Evolutionary conservation across 805 yeast genomes (phyloP), one percentile per base, ranked within the genome.

Genomic region (Ogataea salicorniae): DNA sequence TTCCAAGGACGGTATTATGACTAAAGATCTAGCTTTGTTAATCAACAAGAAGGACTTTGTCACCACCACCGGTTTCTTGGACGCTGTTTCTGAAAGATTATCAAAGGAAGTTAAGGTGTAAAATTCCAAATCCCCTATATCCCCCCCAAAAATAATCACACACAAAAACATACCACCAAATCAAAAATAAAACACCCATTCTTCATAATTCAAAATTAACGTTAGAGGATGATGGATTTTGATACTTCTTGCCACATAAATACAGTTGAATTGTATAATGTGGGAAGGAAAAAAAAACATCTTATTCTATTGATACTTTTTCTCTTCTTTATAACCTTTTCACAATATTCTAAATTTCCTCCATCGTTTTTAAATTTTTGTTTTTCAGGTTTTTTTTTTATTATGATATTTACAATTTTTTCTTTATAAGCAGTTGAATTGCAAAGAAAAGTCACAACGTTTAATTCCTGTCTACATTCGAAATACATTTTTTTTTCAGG

Each of bases 51-150:
- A 73, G 9, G 70, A 82, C 13, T 84, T 80, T 57, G 92, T 83
- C 43, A 80, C 85, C 51, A 86, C 92, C 45, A 77, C 80, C 50
- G 91, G 84, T 62, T 87, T 87, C 66, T 72, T 87, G 55, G 86
- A 83, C 53, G 89, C 90, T 37, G 94, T 87, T 58, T 83, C 84
- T 54, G 73, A 72, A 26, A 66, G 67, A 56, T 56, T 66, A 44
- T 43, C 62, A 17, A 57, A 58, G 33, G 39, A 52, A 33, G 45
- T 60, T 41, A 53, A 51, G 20, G 54, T 44, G 33, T 53, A 47
- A 41, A n/a, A n/a, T n/a, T n/a, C n/a, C n/a, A n/a, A n/a, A n/a
- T n/a, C n/a, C n/a, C n/a, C n/a, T n/a, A n/a, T n/a, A n/a, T n/a
- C n/a, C n/a, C n/a, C n/a, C n/a, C n/a, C n/a, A n/a, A n/a, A n/a